Evolutionary conservation across 2,329 filamentous ascomycete species (phyloP), one percentile per base, ranked within the genome.

Genomic region (Hymenoscyphus infarciens): DNA sequence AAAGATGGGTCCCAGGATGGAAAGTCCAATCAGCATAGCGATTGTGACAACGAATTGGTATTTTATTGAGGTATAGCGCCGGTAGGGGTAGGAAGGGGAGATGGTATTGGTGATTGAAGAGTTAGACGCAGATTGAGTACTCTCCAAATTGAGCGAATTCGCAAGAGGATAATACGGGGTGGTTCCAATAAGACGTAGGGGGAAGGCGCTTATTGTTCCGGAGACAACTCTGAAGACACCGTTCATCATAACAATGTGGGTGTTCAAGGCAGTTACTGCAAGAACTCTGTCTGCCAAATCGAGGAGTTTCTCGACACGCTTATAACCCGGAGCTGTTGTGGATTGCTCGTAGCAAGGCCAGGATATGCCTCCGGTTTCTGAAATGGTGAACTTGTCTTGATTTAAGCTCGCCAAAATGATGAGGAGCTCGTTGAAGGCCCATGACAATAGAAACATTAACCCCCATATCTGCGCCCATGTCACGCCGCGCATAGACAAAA

Each of bases 401-500:
- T 59, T 25, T 1, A 35, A 2, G 1, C 22, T 29, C 4, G 57
- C 35, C 6, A 27, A 49, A n/a, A 58, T 27, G 15, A 62, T 22
- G 22, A 62, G 55, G 4, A 54, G 15, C 33, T 63, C 62, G 5
- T 45, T 53, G 10, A 58, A 3, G 5, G 56, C 0, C 22, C 60
- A 63, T 1, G 62, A 61, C 4, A 39, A 27, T 1, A 63, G 19
- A 27, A 57, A 63, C 52, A 60, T 27, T 19, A 58, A 25, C 5
- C 62, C 62, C 16, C 52, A 54, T 2, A 31, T 39, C 55, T 61
- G 35, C 13, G 39, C 42, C 38, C 53, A 61, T 6, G 38, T 33
- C 8, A 60, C 39, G 16, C 62, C 62, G 3, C 29, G 15, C 27
- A 63, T n/a, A 63, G 66, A 3, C 65, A 67, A 16, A 5, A 61